Conservation (phyloP, 768 basidiomycete species). For the Sarcomyxa edulis region DNA sequence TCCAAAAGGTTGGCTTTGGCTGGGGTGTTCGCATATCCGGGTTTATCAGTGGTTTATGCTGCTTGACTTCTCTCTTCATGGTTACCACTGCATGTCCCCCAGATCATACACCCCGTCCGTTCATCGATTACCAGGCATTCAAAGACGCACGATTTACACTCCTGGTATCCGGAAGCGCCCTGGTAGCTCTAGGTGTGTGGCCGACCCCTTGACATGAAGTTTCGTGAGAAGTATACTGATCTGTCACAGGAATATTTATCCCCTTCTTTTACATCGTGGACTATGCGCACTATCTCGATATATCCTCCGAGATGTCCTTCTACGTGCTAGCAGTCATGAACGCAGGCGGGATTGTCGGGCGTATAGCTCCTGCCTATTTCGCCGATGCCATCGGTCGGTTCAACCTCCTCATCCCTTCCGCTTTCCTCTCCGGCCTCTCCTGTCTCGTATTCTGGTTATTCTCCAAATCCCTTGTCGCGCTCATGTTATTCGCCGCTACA, state of each 20-base stretch:
- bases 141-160: conserved; percentile 49
- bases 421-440: conserved; percentile 56
- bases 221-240: too few species aligned
- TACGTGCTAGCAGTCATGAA: conserved; percentile 64
- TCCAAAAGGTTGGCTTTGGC: conserved; percentile 49
- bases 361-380: conserved; percentile 55
- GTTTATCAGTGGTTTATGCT: conserved; percentile 42
- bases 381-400: conserved; percentile 64
- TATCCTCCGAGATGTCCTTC: conserved; percentile 37
- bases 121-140: conserved; percentile 29
- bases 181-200: conserved; percentile 61
- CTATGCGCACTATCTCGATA: conserved; percentile 42
- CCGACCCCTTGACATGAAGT: too few species aligned
- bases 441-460: conserved; percentile 57
- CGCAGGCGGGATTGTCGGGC: conserved; percentile 60
- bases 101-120: conserved; percentile 21
- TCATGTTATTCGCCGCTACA: conserved; percentile 46
- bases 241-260: conserved; percentile 53
- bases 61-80: conserved; percentile 39
- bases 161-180: conserved; percentile 46
- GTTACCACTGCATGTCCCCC: conserved; percentile 30
- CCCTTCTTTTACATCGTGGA: conserved; percentile 69
- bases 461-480: conserved; percentile 28
- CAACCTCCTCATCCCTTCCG: conserved; percentile 60
- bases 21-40: conserved; percentile 60